phyloP scores from a whole-genome alignment of 345 rosid species.

The Rhizophora mangle region DNA sequence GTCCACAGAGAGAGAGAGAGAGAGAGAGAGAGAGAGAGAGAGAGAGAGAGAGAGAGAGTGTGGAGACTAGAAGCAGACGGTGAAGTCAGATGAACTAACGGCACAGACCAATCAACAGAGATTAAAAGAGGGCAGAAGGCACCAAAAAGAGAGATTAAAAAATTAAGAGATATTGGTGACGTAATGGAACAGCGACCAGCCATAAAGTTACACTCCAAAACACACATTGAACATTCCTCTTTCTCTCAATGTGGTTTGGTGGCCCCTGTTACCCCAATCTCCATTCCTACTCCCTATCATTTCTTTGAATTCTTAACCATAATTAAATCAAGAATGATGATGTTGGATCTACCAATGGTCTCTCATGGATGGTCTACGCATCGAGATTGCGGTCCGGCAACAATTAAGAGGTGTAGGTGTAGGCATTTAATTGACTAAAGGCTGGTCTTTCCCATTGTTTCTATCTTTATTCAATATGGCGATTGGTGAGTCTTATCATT shows the following conservation, averaged over 20 bases:
- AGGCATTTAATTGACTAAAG: neutral
- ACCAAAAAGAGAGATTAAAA: conserved; percentile 20
- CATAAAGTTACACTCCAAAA: conserved; percentile 18
- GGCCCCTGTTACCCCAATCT: conserved; percentile 32
- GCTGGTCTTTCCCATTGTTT: neutral
- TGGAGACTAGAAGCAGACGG: conserved; percentile 1
- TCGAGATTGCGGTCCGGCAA: conserved; percentile 17
- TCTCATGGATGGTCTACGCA: neutral
- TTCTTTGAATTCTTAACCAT: conserved; percentile 23
- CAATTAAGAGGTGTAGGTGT: conserved; percentile 6
- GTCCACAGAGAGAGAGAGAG: neutral
- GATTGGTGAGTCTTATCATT: conserved; percentile 22
- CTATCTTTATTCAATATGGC: neutral
- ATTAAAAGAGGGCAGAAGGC: conserved; percentile 19
- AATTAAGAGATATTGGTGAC: conserved; percentile 28
- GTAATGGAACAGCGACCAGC: conserved; percentile 49
- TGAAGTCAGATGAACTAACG: conserved; percentile 27
- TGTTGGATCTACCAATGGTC: conserved; percentile 32
- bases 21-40: neutral
- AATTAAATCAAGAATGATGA: conserved; percentile 38
- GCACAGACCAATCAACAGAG: conserved; percentile 26
- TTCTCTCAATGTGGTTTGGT: conserved; percentile 28
- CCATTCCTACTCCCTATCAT: conserved; percentile 46
- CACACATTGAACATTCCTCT: neutral
- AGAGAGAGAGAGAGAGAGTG: neutral